phyloP scores from a whole-genome alignment of 495 filamentous ascomycete genomes.

The Delitschia confertaspora region DNA sequence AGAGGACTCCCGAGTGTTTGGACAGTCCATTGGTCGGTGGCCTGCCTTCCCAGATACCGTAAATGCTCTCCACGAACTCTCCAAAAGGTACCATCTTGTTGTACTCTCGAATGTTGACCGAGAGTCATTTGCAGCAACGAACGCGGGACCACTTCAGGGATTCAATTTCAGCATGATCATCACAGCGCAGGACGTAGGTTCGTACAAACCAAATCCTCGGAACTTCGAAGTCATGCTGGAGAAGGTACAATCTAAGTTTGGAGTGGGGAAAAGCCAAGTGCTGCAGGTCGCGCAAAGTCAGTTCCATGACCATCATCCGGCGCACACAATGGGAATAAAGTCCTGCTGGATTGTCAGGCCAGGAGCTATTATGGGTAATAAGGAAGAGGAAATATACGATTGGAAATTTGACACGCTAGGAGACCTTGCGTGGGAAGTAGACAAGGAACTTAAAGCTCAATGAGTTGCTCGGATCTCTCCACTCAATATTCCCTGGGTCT shows the following conservation, averaged over 20 bases:
- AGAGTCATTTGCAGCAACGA: slow-evolving; percentile 8
- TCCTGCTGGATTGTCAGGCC: slow-evolving; percentile 13
- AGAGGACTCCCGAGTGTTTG: slow-evolving; percentile 15
- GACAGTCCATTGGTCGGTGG: slow-evolving; percentile 15
- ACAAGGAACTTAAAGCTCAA: slow-evolving; percentile 9
- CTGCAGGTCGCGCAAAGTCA: slow-evolving; percentile 24
- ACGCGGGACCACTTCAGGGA: slow-evolving; percentile 4
- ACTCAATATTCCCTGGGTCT: no score
- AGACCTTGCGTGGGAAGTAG: slow-evolving; percentile 19
- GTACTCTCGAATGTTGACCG: slow-evolving; percentile 22
- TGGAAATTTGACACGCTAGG: slow-evolving; percentile 21
- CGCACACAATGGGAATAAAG: slow-evolving; percentile 14
- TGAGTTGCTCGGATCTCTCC: neutral
- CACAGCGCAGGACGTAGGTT: slow-evolving; percentile 25
- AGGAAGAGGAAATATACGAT: slow-evolving; percentile 9
- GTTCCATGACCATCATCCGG: slow-evolving; percentile 21
- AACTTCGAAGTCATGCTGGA: slow-evolving; percentile 26
- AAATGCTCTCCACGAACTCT: slow-evolving; percentile 16
- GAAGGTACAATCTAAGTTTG: slow-evolving; percentile 14
- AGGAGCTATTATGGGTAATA: slow-evolving; percentile 9
- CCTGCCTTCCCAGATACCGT: slow-evolving; percentile 27
- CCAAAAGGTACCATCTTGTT: slow-evolving; percentile 21
- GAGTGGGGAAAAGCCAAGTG: slow-evolving; percentile 15
- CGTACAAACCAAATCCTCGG: slow-evolving; percentile 18
- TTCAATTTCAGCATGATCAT: slow-evolving; percentile 17